Evolutionary conservation across 495 filamentous ascomycete genomes (phyloP).

Genomic region (Podospora conica): DNA sequence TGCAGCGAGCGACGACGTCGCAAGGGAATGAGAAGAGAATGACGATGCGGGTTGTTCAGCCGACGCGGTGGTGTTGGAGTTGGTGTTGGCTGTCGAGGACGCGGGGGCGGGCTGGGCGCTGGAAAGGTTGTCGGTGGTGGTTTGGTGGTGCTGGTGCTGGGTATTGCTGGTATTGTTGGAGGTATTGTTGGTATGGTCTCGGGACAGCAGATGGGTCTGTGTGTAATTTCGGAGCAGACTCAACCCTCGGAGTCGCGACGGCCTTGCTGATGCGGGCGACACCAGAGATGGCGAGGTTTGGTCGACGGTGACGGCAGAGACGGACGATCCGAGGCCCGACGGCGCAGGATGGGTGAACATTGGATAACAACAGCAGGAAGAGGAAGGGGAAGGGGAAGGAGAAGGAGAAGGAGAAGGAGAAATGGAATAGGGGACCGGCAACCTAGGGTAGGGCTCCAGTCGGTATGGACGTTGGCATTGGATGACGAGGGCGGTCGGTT

Average conservation of each 20-base stretch:
- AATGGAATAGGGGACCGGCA: background rate
- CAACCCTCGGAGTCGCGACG: conserved; percentile 62
- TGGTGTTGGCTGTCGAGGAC: background rate
- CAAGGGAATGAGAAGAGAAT: background rate
- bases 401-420: no score
- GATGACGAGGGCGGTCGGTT: no score
- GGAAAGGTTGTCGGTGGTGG: background rate
- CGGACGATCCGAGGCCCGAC: conserved; percentile 31
- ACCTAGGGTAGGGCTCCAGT: background rate
- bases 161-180: no score
- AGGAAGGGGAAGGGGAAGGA: no score
- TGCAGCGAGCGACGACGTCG: conserved; percentile 17
- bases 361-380: no score
- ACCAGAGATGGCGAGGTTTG: conserved; percentile 38
- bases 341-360: conserved; percentile 53
- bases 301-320: conserved; percentile 30
- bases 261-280: conserved; percentile 45
- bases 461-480: background rate
- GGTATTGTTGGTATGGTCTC: no score
- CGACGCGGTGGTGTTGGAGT: background rate
- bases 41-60: background rate
- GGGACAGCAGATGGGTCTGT: conserved; percentile 55
- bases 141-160: conserved; percentile 7
- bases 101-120: background rate
- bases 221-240: conserved; percentile 70